Evolutionary conservation across 768 basidiomycete genomes (phyloP).

Genomic region (Mycena amicta): DNA sequence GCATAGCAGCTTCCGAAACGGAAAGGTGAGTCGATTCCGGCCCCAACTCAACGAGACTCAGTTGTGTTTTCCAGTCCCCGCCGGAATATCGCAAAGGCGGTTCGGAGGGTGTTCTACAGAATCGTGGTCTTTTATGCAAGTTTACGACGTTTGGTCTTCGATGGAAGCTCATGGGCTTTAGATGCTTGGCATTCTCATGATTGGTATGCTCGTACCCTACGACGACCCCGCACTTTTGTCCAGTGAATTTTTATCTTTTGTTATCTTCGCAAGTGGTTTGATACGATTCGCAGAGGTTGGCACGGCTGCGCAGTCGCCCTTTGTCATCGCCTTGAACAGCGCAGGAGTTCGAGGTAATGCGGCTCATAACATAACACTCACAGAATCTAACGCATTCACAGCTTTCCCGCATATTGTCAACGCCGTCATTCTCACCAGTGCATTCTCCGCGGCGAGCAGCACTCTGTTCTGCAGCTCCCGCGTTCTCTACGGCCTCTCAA

Average conservation of each 20-base stretch:
- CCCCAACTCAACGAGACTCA: not conserved
- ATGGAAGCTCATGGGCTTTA: slow-evolving; percentile 28
- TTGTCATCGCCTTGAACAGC: slow-evolving; percentile 77
- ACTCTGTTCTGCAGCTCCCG: slow-evolving; percentile 59
- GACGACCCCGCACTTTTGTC: slow-evolving; percentile 56
- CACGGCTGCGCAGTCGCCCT: slow-evolving; percentile 80
- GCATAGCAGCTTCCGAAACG: slow-evolving; percentile 74
- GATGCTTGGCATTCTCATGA: slow-evolving; percentile 71
- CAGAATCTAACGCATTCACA: slow-evolving; percentile 26
- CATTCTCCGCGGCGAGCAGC: slow-evolving; percentile 74
- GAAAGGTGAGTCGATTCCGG: slow-evolving; percentile 28
- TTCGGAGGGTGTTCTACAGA: slow-evolving; percentile 77
- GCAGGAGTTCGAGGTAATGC: slow-evolving; percentile 65
- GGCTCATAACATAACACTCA: slow-evolving; percentile 3
- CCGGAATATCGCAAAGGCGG: slow-evolving; percentile 76
- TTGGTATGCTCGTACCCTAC: slow-evolving; percentile 80
- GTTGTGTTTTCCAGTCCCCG: slow-evolving; percentile 58
- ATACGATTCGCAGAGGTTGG: slow-evolving; percentile 41
- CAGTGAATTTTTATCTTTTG: slow-evolving; percentile 21
- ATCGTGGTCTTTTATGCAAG: slow-evolving; percentile 77
- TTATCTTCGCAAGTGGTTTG: not conserved
- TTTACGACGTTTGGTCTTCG: not conserved
- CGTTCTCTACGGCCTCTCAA: slow-evolving; percentile 54
- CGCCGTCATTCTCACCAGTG: slow-evolving; percentile 68
- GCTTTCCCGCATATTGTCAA: slow-evolving; percentile 73